Conservation (phyloP, 139 green algal species). For the Chlamydomonas incerta region DNA sequence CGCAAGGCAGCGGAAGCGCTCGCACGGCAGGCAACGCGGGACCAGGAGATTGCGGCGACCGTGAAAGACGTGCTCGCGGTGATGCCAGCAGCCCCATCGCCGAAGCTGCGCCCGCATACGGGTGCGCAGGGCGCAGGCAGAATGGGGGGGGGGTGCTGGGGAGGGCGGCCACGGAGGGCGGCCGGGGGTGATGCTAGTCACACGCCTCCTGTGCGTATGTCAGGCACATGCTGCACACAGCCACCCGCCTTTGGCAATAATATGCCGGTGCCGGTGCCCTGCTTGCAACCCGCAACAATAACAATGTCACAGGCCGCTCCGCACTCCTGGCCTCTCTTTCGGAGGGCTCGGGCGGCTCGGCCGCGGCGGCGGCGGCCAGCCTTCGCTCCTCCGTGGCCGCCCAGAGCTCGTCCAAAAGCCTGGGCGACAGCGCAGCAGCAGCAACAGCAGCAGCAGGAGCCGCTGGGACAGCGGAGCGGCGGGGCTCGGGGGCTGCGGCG, state of each 20-base stretch:
- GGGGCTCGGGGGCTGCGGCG: background rate
- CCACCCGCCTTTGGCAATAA: too few species aligned
- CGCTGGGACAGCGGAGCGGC: background rate
- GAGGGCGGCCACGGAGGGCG: background rate
- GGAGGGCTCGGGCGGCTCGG: background rate
- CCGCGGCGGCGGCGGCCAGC: background rate
- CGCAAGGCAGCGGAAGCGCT: slow-evolving; percentile 28
- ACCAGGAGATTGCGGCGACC: slow-evolving; percentile 24
- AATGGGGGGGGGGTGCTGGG: background rate
- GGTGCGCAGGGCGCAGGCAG: slow-evolving; percentile 37
- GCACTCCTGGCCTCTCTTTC: slow-evolving; percentile 2
- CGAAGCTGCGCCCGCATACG: slow-evolving; percentile 33
- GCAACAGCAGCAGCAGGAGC: background rate
- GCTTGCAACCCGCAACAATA: too few species aligned
- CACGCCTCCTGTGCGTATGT: too few species aligned
- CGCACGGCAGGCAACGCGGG: background rate
- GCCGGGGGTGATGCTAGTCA: background rate
- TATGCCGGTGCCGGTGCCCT: too few species aligned
- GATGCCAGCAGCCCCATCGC: background rate
- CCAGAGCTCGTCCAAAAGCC: background rate
- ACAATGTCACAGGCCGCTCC: slow-evolving; percentile 40
- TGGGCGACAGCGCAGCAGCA: background rate
- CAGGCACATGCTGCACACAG: too few species aligned
- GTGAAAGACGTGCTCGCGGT: slow-evolving; percentile 22
- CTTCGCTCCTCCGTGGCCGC: slow-evolving; percentile 3